These are phyloP conservation scores for Talaromyces funiculosus DNA, from an alignment of 2,329 filamentous ascomycete species.

Conservation along the genomic window DNA sequence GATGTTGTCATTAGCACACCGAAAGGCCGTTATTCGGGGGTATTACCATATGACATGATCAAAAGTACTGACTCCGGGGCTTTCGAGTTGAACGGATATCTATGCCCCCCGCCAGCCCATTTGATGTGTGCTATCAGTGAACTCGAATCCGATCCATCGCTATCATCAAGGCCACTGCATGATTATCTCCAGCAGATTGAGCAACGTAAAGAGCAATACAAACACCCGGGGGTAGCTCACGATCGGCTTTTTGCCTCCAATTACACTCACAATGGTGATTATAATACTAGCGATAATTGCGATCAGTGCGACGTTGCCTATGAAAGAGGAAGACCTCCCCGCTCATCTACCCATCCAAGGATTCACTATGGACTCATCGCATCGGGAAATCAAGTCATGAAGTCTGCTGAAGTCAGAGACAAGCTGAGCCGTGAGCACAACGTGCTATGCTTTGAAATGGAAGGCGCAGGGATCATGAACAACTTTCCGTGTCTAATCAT, in stretches of 20 bases:
- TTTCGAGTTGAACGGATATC: conserved; percentile 6
- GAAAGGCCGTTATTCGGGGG: conserved; percentile 12
- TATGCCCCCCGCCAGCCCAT: conserved; percentile 5
- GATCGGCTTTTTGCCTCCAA: neutral
- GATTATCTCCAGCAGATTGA: conserved; percentile 6
- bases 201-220: conserved; percentile 4
- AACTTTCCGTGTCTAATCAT: conserved; percentile 17
- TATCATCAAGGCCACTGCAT: conserved; percentile 1
- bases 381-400: neutral
- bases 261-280: neutral
- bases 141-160: conserved; percentile 6
- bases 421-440: neutral
- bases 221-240: neutral
- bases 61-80: conserved; percentile 11
- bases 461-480: conserved; percentile 19
- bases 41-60: conserved; percentile 17
- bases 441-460: conserved; percentile 18
- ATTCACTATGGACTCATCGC: neutral
- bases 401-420: neutral
- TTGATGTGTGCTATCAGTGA: conserved; percentile 11
- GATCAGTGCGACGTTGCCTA: neutral
- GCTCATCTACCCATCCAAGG: neutral
- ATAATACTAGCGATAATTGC: neutral
- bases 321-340: neutral
- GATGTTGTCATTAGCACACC: conserved; percentile 25